phyloP scores from a whole-genome alignment of 2,329 filamentous ascomycete species.

The Scedosporium aurantiacum region DNA sequence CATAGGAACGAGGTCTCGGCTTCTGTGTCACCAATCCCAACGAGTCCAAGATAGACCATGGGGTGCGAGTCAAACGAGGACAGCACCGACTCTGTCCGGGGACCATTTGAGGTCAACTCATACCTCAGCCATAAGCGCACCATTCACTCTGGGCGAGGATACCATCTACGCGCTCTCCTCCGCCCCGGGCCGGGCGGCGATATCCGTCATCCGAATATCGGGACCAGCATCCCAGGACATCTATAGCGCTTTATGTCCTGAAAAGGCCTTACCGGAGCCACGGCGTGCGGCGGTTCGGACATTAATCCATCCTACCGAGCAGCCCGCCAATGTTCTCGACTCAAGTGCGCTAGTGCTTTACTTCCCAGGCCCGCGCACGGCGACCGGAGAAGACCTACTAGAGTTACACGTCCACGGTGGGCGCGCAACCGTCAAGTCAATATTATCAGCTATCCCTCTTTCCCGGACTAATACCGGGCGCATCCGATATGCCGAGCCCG shows the following conservation, averaged over 20 bases:
- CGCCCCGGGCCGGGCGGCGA: slow-evolving; percentile 73
- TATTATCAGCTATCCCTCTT: slow-evolving; percentile 63
- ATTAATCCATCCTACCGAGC: slow-evolving; percentile 44
- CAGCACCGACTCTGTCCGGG: no score
- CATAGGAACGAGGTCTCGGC: not conserved
- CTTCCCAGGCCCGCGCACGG: slow-evolving; percentile 71
- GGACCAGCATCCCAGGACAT: slow-evolving; percentile 57
- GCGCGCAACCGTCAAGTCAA: slow-evolving; percentile 74
- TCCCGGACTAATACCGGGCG: slow-evolving; percentile 21
- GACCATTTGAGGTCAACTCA: not conserved
- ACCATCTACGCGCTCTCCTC: slow-evolving; percentile 94
- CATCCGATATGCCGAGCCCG: slow-evolving; percentile 83
- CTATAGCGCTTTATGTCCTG: slow-evolving; percentile 39
- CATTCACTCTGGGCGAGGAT: slow-evolving; percentile 21
- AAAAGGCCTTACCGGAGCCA: slow-evolving; percentile 30
- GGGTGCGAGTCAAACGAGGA: not conserved
- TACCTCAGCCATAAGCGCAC: not conserved
- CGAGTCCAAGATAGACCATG: not conserved
- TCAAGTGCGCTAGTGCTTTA: slow-evolving; percentile 69
- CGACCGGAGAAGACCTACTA: slow-evolving; percentile 84
- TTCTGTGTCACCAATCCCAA: not conserved
- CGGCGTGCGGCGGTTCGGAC: slow-evolving; percentile 61
- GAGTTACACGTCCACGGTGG: slow-evolving; percentile 95
- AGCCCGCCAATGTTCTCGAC: slow-evolving; percentile 51
- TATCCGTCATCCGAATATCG: slow-evolving; percentile 81